A percentile compares a stretch with the other conserved stretches of the same genome.
phyloP scores from a whole-genome alignment of 2,329 filamentous ascomycete species.

The Claviceps spartinae region DNA sequence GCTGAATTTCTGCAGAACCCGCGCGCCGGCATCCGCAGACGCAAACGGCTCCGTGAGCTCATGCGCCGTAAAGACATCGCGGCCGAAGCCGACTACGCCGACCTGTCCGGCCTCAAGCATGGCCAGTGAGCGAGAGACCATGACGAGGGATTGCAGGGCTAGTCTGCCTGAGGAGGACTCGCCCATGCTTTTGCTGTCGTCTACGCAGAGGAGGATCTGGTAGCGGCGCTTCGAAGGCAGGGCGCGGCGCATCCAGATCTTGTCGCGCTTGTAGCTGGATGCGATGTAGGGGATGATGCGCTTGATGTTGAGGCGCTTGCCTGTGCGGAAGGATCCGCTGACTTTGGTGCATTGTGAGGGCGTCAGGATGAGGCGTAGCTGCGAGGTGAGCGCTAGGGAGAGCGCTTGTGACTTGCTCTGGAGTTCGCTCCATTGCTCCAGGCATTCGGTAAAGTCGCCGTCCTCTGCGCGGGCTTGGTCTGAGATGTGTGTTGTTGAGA shows the following conservation, averaged over 20 bases:
- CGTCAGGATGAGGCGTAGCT: constrained; percentile 86
- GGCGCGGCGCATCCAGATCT: constrained; percentile 96
- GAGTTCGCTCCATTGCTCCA: constrained; percentile 72
- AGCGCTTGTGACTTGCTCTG: constrained; percentile 74
- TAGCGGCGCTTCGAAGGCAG: constrained; percentile 89
- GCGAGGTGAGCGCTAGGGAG: constrained; percentile 80
- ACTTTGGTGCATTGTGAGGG: constrained; percentile 94
- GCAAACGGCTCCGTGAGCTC: constrained; percentile 72
- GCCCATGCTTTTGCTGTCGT: constrained; percentile 90
- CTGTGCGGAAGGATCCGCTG: constrained; percentile 89
- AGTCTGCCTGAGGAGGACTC: constrained; percentile 63
- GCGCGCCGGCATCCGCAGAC: constrained; percentile 54
- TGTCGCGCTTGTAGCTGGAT: constrained; percentile 95
- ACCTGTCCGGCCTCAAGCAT: constrained; percentile 94
- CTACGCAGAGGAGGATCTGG: constrained; percentile 93
- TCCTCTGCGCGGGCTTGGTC: constrained; percentile 30
- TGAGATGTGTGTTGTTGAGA: constrained; percentile 60
- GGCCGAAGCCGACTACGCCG: constrained; percentile 81
- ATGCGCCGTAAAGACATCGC: constrained; percentile 71
- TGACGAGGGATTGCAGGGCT: constrained; percentile 86
- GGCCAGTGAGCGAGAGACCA: constrained; percentile 72
- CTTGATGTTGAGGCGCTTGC: constrained; percentile 97
- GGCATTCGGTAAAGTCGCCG: constrained; percentile 40
- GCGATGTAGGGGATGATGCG: constrained; percentile 99
- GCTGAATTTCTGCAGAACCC: constrained; percentile 69